These are phyloP conservation scores for Trichoderma pleuroti DNA, from an alignment of 2,329 filamentous ascomycete genomes.

Conservation along the genomic window DNA sequence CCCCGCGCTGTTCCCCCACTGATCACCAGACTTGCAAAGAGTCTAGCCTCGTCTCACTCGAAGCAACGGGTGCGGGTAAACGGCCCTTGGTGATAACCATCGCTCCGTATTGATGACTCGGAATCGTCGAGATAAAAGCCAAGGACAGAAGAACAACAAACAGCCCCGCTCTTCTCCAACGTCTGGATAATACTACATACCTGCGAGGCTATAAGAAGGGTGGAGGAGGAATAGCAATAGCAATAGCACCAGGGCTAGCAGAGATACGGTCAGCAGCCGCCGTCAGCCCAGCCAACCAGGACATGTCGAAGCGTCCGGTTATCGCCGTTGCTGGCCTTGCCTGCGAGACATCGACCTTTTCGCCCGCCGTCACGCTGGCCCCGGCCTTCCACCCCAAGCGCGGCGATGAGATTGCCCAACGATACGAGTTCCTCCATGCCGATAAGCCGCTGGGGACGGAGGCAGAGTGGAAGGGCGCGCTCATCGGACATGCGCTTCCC, in stretches of 20 bases:
- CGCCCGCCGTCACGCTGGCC: conserved; percentile 46
- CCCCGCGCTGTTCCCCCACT: conserved; percentile 13
- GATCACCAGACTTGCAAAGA: neutral
- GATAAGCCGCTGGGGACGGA: conserved; percentile 39
- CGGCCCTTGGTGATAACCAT: neutral
- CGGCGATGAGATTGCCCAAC: conserved; percentile 40
- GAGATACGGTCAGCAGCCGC: neutral
- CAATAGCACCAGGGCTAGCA: neutral
- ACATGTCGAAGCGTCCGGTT: conserved; percentile 32
- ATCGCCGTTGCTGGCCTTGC: conserved; percentile 52
- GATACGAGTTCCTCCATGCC: conserved; percentile 44
- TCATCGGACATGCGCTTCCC: conserved; percentile 50
- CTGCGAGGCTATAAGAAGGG: conserved; percentile 7
- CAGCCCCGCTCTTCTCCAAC: neutral
- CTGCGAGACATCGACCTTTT: conserved; percentile 53
- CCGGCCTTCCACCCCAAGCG: conserved; percentile 48
- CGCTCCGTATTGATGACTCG: neutral
- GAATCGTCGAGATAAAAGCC: neutral
- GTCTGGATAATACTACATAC: neutral
- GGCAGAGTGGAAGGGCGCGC: conserved; percentile 47
- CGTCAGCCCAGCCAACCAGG: conserved; percentile 7
- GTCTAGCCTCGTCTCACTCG: neutral
- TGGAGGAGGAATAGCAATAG: conserved; percentile 4
- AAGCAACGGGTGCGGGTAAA: neutral
- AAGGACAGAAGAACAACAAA: neutral